Conservation (phyloP, 179 eudicot genomes). For the Beta macrorhiza region DNA sequence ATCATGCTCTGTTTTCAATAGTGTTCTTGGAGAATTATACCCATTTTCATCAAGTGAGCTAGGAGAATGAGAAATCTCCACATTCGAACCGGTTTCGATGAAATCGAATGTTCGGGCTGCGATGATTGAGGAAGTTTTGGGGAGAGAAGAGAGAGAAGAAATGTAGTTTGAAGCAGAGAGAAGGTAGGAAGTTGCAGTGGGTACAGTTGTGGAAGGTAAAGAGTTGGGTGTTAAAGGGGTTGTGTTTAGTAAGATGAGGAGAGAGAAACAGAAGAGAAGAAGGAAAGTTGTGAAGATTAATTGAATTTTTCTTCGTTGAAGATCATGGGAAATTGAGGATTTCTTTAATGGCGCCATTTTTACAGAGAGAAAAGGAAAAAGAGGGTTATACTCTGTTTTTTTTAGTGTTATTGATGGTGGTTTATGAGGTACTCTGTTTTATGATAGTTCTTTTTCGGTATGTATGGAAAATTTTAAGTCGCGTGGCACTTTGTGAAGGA, state of each 20-base stretch:
- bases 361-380: background rate
- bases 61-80: background rate
- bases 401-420: background rate
- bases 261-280: constrained; percentile 19
- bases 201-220: background rate
- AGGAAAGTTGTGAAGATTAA: constrained; percentile 24
- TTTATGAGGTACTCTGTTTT: background rate
- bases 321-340: background rate
- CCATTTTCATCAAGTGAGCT: background rate
- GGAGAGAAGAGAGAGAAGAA: constrained; percentile 15
- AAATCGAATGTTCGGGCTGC: background rate
- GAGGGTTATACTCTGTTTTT: constrained; percentile 7
- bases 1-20: background rate
- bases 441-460: no score
- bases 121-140: background rate
- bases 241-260: constrained; percentile 15
- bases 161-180: constrained; percentile 12
- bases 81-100: no score
- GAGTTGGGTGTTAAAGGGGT: background rate
- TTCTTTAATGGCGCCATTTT: constrained; percentile 12
- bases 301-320: constrained; percentile 17
- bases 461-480: no score
- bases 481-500: no score
- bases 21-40: background rate
- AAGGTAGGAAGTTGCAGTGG: constrained; percentile 22